phyloP scores from a whole-genome alignment of 2,329 filamentous ascomycete genomes.

The Aspergillus pseudoterreus region DNA sequence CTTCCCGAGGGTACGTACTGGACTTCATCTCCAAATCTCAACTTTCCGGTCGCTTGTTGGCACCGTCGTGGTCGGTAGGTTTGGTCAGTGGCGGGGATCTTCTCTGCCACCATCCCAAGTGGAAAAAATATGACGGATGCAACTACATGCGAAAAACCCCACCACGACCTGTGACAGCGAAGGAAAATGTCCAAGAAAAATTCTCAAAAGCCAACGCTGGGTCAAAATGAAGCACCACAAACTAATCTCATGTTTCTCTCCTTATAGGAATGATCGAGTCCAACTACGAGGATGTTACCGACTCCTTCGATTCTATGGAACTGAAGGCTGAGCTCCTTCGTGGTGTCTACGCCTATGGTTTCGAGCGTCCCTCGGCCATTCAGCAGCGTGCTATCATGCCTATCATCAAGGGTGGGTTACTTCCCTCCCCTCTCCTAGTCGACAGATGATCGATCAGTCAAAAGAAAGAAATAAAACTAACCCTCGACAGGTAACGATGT shows the following conservation, averaged over 20 bases:
- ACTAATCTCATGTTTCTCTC: conserved; percentile 11
- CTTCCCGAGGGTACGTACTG: conserved; percentile 80
- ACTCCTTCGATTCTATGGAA: conserved; percentile 98
- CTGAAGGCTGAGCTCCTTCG: conserved; percentile 96
- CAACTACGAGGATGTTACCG: conserved; percentile 99
- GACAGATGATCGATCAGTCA: neutral
- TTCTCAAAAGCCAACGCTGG: conserved; percentile 12
- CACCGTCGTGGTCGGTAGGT: neutral
- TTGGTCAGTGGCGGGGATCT: neutral
- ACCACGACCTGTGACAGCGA: conserved; percentile 6
- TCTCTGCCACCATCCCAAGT: neutral
- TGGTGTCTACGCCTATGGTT: conserved; percentile 99
- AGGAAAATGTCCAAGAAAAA: conserved; percentile 7
- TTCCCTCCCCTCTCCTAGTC: neutral
- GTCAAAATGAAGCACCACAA: neutral
- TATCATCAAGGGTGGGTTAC: conserved; percentile 88
- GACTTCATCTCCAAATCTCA: conserved; percentile 1
- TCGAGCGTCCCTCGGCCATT: conserved; percentile 98
- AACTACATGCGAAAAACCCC: neutral
- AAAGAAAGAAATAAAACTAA: conserved; percentile 11
- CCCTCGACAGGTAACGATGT: conserved; percentile 79
- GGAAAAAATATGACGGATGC: neutral
- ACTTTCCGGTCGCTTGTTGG: conserved; percentile 1
- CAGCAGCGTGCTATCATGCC: conserved; percentile 99
- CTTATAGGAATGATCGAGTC: conserved; percentile 95